A percentile compares a stretch with the other conserved stretches of the same genome.
Evolutionary conservation across 2,329 filamentous ascomycete species (phyloP).

Genomic region (Fusarium staphyleae): DNA sequence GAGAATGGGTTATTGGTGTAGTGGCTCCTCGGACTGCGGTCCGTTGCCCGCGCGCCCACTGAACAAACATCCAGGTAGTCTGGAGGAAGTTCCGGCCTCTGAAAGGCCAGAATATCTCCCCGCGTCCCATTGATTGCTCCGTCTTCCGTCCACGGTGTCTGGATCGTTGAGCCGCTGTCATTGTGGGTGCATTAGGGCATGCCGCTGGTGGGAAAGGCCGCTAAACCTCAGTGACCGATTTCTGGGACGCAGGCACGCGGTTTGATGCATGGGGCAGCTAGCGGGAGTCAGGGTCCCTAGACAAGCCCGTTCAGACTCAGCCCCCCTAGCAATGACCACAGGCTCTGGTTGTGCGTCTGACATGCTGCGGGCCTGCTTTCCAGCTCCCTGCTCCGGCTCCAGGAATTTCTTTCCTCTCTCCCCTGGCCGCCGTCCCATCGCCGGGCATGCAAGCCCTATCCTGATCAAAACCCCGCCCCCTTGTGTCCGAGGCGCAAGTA

Average conservation of each 20-base stretch:
- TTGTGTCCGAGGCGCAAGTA: constrained; percentile 38
- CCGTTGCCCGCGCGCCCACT: constrained; percentile 39
- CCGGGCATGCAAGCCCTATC: constrained; percentile 31
- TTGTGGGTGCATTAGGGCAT: constrained; percentile 43
- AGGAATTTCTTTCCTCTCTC: constrained; percentile 36
- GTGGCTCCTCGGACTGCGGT: constrained; percentile 35
- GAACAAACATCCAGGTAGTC: constrained; percentile 12
- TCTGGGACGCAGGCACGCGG: constrained; percentile 42
- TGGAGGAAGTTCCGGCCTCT: constrained; percentile 19
- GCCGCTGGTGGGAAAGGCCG: constrained; percentile 38
- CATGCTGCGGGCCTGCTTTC: constrained; percentile 15
- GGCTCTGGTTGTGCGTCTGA: constrained; percentile 25
- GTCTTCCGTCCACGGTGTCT: constrained; percentile 33
- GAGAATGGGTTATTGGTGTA: constrained; percentile 28
- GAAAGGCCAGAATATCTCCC: constrained; percentile 35
- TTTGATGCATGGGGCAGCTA: constrained; percentile 33
- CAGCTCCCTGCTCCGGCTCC: constrained; percentile 38
- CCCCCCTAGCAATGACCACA: constrained; percentile 23
- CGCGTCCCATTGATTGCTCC: constrained; percentile 30
- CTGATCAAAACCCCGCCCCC: constrained; percentile 26
- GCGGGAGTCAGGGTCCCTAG: constrained; percentile 32
- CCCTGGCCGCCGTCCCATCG: constrained; percentile 31
- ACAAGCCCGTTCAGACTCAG: constrained; percentile 24
- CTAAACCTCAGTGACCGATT: constrained; percentile 44
- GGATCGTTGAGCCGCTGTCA: constrained; percentile 43